Evolutionary conservation across 2,329 filamentous ascomycete genomes (phyloP), one percentile per base, ranked within the genome.

Genomic region (Colletotrichum gloeosporioides): DNA sequence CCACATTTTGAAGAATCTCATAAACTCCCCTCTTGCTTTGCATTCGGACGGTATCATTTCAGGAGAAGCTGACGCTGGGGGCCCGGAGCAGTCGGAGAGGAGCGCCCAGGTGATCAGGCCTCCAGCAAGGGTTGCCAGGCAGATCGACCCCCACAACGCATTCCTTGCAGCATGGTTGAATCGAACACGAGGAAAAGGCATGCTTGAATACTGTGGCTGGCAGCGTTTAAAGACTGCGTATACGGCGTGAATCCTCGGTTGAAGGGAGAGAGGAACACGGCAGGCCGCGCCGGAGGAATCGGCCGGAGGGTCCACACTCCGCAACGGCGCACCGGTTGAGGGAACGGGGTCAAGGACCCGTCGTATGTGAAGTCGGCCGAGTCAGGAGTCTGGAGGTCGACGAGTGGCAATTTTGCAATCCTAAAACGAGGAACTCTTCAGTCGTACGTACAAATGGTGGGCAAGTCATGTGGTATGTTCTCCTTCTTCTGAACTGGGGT

Each of bases 21-120:
- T 22, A 3, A 53, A 8, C 13, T 13, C 4, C 2, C 4, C 44
- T 53, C n/a, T 53, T 22, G 6, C 44, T 22, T 22, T 53, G 10
- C 10, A 53, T 7, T 53, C 44, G 10, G 13, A 10, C n/a, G 13
- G 44, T 22, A 22, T 53, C n/a, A 8, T 53, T 53, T 53, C 44
- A 0, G n/a, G 12, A 10, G 10, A 1, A 3, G 12, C n/a, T 53
- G n/a, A 13, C 18, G 10, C n/a, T n/a, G 12, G 6, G 5, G 44
- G n/a, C 44, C n/a, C 44, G 44, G 44, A 13, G 4, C 10, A 53
- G n/a, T 53, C 44, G n/a, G 10, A 7, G 18, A 53, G 44, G n/a
- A 53, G 44, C 44, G 10, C n/a, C 44, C 44, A 53, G 10, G 44
- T 13, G 44, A 13, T 22, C 44, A 53, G 10, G 10, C 44, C n/a